These are phyloP conservation scores for Starmera stellimalicola DNA, from an alignment of 1,139 yeast genomes.

Conservation along the genomic window DNA sequence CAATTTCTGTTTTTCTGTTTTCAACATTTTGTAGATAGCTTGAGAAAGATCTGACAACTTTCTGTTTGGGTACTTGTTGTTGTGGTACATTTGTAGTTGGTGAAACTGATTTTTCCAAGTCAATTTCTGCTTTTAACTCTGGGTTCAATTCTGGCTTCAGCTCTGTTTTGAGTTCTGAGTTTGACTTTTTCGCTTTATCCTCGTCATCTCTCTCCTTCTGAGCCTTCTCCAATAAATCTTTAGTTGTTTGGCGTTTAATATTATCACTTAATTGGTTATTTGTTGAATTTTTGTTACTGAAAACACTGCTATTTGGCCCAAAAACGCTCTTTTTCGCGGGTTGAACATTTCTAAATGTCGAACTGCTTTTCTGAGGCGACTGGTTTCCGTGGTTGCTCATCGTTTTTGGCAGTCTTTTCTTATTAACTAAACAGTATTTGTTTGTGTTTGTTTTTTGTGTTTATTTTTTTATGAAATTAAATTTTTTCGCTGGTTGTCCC, in stretches of 20 bases:
- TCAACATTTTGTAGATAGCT: conserved; percentile 24
- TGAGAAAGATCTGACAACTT: conserved; percentile 19
- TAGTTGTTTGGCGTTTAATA: neutral
- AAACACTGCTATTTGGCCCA: neutral
- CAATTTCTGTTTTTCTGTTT: conserved; percentile 20
- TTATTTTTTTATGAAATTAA: no score
- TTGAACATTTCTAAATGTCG: no score
- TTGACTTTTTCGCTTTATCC: neutral
- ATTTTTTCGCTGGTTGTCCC: no score
- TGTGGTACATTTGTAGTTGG: neutral
- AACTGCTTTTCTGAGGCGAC: no score
- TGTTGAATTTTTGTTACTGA: no score
- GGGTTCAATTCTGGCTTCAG: neutral
- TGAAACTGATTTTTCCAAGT: neutral
- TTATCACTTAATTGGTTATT: neutral
- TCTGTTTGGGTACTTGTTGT: neutral
- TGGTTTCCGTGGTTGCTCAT: no score
- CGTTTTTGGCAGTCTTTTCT: no score
- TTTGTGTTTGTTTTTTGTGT: no score
- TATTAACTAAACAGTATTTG: no score
- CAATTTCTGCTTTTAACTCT: neutral
- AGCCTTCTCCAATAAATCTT: neutral
- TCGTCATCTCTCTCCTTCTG: neutral
- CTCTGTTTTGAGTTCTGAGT: neutral
- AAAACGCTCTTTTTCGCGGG: neutral